phyloP scores from a whole-genome alignment of 2,329 filamentous ascomycete species.

The Epichloe amarillans region DNA sequence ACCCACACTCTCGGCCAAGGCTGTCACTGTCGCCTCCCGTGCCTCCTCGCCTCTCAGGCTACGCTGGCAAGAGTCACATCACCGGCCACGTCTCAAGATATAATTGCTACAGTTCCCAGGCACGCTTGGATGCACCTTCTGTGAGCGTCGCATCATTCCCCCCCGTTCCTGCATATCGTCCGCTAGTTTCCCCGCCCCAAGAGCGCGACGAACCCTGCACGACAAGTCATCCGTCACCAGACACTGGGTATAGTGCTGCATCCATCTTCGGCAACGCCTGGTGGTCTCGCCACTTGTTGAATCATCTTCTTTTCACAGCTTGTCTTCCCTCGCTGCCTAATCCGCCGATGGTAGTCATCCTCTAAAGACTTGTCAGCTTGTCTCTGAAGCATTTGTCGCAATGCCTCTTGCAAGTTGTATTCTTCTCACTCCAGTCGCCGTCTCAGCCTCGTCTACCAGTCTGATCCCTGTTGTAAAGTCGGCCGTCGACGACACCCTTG shows the following conservation, averaged over 20 bases:
- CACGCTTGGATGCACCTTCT: not conserved
- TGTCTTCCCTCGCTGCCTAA: constrained; percentile 1
- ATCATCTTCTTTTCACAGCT: not conserved
- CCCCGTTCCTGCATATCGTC: constrained; percentile 19
- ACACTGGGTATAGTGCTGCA: not conserved
- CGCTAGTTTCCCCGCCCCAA: constrained; percentile 1
- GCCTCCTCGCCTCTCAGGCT: constrained; percentile 23
- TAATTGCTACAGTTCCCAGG: constrained; percentile 13
- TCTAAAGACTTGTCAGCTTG: constrained; percentile 17
- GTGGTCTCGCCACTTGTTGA: not conserved
- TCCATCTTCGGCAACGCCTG: not conserved
- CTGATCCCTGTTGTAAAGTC: constrained; percentile 41
- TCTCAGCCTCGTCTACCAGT: constrained; percentile 48
- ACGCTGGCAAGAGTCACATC: constrained; percentile 22
- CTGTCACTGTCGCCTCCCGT: constrained; percentile 8
- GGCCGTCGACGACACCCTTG: constrained; percentile 24
- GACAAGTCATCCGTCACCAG: constrained; percentile 2
- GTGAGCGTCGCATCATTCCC: constrained; percentile 9
- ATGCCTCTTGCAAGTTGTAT: constrained; percentile 44
- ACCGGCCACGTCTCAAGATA: constrained; percentile 15
- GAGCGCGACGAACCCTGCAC: constrained; percentile 1
- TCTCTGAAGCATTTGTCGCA: constrained; percentile 27
- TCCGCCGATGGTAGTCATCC: constrained; percentile 22
- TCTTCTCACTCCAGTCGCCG: constrained; percentile 45
- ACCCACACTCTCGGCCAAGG: not conserved